Evolutionary conservation across 306 rosid genomes (phyloP).

Genomic region (Cucurbita argyrosperma): DNA sequence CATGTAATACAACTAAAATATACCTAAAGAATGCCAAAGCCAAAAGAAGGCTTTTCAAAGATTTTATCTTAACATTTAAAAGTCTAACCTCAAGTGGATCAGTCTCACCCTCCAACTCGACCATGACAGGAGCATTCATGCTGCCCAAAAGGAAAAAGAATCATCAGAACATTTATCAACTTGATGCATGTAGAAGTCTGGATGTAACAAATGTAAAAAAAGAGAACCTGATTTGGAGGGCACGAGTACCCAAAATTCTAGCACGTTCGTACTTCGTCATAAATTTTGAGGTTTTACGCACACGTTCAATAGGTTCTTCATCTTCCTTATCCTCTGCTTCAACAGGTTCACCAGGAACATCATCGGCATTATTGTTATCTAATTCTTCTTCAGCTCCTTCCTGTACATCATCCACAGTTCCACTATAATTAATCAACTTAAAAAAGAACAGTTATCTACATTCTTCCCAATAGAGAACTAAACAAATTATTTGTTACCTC

Average conservation of each 20-base stretch:
- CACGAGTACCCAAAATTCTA: constrained; percentile 87
- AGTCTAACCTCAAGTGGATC: constrained; percentile 80
- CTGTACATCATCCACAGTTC: constrained; percentile 22
- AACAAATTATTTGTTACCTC: constrained; percentile 29
- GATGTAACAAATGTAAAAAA: neutral
- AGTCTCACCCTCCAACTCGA: constrained; percentile 89
- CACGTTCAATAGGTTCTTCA: constrained; percentile 28
- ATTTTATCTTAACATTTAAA: neutral
- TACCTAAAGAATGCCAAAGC: neutral
- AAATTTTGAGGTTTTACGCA: constrained; percentile 65
- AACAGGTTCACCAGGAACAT: constrained; percentile 34
- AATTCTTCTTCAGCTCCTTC: constrained; percentile 83
- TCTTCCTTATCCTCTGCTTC: constrained; percentile 53
- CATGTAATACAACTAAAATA: neutral
- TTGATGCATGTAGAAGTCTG: neutral
- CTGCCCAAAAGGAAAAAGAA: constrained; percentile 25
- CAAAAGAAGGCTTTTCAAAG: neutral
- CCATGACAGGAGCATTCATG: constrained; percentile 98
- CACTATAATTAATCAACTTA: neutral
- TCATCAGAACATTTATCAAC: neutral
- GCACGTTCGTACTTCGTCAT: constrained; percentile 97
- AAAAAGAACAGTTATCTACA: neutral
- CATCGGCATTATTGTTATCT: constrained; percentile 54
- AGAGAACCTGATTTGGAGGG: constrained; percentile 78
- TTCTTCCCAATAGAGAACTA: neutral